Percentiles rank a stretch among this genome's conserved stretches.
Conservation (phyloP, 176 grass and related monocot species). For the Neostapfia colusana region DNA sequence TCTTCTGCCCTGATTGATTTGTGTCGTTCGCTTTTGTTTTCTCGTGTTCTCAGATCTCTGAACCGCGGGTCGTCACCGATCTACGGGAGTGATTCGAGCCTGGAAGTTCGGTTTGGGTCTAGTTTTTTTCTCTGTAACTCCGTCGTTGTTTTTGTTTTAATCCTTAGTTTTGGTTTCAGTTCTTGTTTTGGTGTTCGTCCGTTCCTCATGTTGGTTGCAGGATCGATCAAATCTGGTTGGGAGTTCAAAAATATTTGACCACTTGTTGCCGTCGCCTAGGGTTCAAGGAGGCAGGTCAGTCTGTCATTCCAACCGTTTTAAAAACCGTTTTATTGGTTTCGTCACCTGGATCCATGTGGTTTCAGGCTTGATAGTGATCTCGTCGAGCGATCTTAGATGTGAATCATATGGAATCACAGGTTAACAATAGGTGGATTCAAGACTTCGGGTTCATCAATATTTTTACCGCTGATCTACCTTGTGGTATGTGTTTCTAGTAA, state of each 20-base stretch:
- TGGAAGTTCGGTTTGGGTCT: constrained; percentile 11
- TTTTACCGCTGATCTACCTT: background rate
- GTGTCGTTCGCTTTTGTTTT: background rate
- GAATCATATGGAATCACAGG: background rate
- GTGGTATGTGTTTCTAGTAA: background rate
- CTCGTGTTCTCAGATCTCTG: background rate
- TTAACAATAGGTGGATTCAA: background rate
- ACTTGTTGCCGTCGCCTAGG: no score
- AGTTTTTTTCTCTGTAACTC: background rate
- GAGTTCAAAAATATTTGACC: no score
- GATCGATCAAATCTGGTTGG: background rate
- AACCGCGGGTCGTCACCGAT: background rate
- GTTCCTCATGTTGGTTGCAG: background rate
- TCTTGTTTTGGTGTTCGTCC: background rate
- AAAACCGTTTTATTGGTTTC: constrained; percentile 20
- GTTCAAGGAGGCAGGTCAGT: constrained; percentile 37
- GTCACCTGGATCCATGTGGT: constrained; percentile 25
- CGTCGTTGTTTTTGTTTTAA: background rate
- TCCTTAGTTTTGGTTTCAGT: background rate
- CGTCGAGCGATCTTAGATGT: background rate
- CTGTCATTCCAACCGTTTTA: background rate
- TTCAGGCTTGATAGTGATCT: constrained; percentile 7
- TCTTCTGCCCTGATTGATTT: background rate
- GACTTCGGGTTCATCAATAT: background rate
- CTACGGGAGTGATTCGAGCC: background rate